A percentile compares a stretch with the other conserved stretches of the same genome.
These are phyloP conservation scores for Fraxinus americana DNA, from an alignment of 257 asterid genomes.

Conservation along the genomic window DNA sequence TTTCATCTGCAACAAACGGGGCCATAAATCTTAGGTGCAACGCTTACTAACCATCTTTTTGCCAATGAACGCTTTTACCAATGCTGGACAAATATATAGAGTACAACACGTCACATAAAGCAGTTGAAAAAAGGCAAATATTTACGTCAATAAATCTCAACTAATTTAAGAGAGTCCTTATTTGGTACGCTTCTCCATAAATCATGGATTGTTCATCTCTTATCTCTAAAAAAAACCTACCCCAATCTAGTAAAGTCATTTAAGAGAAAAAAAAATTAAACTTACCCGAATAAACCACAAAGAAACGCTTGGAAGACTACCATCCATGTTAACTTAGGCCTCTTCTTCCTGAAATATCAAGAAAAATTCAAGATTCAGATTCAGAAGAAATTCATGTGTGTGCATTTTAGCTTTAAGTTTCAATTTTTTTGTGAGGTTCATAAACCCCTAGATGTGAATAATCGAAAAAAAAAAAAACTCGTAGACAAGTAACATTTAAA, in stretches of 20 bases:
- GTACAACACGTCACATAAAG: constrained; percentile 35
- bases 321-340: constrained; percentile 59
- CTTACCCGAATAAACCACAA: constrained; percentile 64
- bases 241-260: background rate
- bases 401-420: background rate
- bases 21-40: background rate
- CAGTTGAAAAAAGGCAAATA: constrained; percentile 14
- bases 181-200: background rate
- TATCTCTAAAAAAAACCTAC: background rate
- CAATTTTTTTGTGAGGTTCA: background rate
- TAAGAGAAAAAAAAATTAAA: background rate
- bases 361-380: background rate
- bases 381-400: background rate
- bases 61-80: too few species aligned
- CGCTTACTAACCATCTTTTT: too few species aligned
- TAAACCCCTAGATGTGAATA: too few species aligned
- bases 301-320: constrained; percentile 44
- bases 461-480: too few species aligned
- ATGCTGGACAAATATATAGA: constrained; percentile 1
- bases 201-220: background rate
- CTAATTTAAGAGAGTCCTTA: constrained; percentile 14
- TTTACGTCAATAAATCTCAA: constrained; percentile 17
- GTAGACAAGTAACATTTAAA: too few species aligned
- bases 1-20: too few species aligned
- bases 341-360: constrained; percentile 47